These are phyloP conservation scores for Curvularia sp. DNA, from an alignment of 2,329 filamentous ascomycete genomes.

Conservation along the genomic window DNA sequence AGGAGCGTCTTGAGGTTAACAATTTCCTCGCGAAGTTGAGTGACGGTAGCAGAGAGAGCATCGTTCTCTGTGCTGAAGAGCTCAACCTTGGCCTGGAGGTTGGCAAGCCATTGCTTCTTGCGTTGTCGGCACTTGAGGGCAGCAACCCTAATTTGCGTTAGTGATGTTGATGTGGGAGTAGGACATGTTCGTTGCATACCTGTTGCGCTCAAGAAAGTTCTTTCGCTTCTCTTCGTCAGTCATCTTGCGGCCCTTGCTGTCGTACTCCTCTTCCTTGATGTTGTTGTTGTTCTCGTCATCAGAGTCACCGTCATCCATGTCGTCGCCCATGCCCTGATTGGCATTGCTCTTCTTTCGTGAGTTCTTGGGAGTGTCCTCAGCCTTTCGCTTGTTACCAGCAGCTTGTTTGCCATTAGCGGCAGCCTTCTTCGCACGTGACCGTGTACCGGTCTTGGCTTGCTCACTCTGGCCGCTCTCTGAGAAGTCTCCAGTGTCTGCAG, in stretches of 20 bases:
- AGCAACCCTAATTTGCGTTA: conserved; percentile 71
- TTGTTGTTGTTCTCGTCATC: conserved; percentile 50
- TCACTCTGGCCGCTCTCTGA: conserved; percentile 75
- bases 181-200: conserved; percentile 65
- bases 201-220: conserved; percentile 95
- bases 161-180: conserved; percentile 8
- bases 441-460: conserved; percentile 65
- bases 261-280: conserved; percentile 47
- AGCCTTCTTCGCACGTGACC: conserved; percentile 48
- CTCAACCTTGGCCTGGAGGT: conserved; percentile 93
- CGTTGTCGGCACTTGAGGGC: conserved; percentile 96
- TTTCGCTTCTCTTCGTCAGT: conserved; percentile 98
- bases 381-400: conserved; percentile 70
- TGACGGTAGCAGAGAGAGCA: conserved; percentile 80
- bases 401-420: conserved; percentile 45
- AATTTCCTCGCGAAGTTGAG: conserved; percentile 86
- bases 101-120: conserved; percentile 98
- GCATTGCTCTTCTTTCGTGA: conserved; percentile 71
- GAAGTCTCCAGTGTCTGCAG: conserved; percentile 65
- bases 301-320: conserved; percentile 54
- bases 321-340: conserved; percentile 58
- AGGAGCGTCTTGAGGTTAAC: conserved; percentile 93
- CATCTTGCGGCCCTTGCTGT: conserved; percentile 78
- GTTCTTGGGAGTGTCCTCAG: conserved; percentile 73
- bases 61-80: conserved; percentile 93